These are phyloP conservation scores for Chrysoporthe austroafricana DNA, from an alignment of 2,329 filamentous ascomycete species.

Conservation along the genomic window DNA sequence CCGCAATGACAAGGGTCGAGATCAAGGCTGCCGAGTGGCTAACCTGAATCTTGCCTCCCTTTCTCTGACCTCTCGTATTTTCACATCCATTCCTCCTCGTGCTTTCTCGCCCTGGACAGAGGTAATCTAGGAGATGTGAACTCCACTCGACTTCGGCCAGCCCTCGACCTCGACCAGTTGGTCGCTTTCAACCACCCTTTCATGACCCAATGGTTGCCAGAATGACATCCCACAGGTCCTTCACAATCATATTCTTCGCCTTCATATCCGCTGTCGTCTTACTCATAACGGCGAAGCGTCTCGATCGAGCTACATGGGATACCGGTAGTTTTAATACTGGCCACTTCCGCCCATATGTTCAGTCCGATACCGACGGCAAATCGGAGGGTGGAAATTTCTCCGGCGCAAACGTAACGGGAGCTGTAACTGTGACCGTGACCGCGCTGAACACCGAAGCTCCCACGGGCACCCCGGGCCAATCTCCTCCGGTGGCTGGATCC, in stretches of 20 bases:
- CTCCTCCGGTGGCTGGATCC: constrained; percentile 28
- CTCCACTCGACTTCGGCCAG: background rate
- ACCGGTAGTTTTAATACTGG: constrained; percentile 35
- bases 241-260: constrained; percentile 35
- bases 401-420: background rate
- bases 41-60: background rate
- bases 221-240: constrained; percentile 38
- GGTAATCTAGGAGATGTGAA: background rate
- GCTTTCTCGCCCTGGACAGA: background rate
- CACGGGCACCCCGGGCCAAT: background rate
- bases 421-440: background rate
- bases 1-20: background rate
- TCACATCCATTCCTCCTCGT: background rate
- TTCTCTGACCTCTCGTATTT: background rate
- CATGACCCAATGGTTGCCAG: constrained; percentile 22
- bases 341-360: constrained; percentile 25
- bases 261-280: constrained; percentile 38
- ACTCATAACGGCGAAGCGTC: constrained; percentile 39
- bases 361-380: background rate
- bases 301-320: constrained; percentile 38
- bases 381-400: background rate
- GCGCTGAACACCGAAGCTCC: background rate
- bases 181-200: background rate
- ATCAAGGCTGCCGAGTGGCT: background rate
- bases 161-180: constrained; percentile 5